Evolutionary conservation across 202 grass and related monocot genomes (phyloP).

Genomic region (Carex sylvatica): DNA sequence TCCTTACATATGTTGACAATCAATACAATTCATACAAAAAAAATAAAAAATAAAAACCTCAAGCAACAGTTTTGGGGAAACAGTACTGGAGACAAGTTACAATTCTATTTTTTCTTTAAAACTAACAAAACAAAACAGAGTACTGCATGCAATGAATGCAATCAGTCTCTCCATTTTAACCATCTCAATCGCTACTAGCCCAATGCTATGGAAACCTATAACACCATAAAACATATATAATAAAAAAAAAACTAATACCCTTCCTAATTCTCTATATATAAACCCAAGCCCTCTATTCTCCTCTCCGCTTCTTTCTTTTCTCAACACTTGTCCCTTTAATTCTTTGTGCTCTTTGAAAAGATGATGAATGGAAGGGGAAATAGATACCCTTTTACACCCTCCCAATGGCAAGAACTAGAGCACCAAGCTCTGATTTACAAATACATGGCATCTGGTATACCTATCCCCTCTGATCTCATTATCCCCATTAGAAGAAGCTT

Average conservation of each 20-base stretch:
- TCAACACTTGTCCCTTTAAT: not conserved
- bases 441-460: slow-evolving; percentile 80
- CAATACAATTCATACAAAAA: too few species aligned
- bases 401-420: slow-evolving; percentile 98
- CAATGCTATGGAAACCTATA: not conserved
- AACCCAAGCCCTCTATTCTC: slow-evolving; percentile 1
- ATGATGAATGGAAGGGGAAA: slow-evolving; percentile 48
- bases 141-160: slow-evolving; percentile 28
- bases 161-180: slow-evolving; percentile 13
- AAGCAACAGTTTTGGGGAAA: not conserved
- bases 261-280: slow-evolving; percentile 14
- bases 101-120: slow-evolving; percentile 19
- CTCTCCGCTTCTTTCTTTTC: not conserved
- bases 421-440: slow-evolving; percentile 96
- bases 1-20: too few species aligned
- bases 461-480: slow-evolving; percentile 84
- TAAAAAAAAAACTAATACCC: not conserved
- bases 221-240: not conserved
- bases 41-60: not conserved
- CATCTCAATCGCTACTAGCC: not conserved
- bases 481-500: slow-evolving; percentile 75
- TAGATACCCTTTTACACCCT: slow-evolving; percentile 76
- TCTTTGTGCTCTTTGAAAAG: slow-evolving; percentile 29
- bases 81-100: not conserved
- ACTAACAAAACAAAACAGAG: slow-evolving; percentile 15